Percentiles rank a stretch among this genome's conserved stretches.
Evolutionary conservation across 768 basidiomycete genomes (phyloP).

Genomic region (Agrocybe pediades): DNA sequence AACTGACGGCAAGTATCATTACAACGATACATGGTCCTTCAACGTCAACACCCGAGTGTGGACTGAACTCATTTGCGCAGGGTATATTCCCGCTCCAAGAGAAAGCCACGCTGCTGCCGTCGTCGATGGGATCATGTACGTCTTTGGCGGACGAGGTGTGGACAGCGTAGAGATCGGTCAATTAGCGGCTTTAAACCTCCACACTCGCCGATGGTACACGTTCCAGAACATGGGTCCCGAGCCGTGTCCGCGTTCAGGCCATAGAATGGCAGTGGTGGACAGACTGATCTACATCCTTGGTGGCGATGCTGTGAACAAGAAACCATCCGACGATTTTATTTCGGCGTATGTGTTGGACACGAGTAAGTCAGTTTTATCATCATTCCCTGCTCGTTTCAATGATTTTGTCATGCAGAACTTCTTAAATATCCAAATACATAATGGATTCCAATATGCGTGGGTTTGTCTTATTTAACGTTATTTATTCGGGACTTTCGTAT

Average conservation of each 20-base stretch:
- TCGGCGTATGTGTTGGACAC: constrained; percentile 2
- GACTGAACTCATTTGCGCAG: constrained; percentile 90
- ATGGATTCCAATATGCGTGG: background rate
- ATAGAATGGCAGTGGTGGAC: constrained; percentile 91
- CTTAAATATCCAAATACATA: constrained; percentile 5
- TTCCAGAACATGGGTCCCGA: constrained; percentile 98
- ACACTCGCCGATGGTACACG: constrained; percentile 98
- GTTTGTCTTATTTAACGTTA: background rate
- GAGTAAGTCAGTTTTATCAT: background rate
- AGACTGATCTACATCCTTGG: constrained; percentile 87
- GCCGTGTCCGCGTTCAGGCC: constrained; percentile 86
- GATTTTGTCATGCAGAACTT: background rate
- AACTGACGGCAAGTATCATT: constrained; percentile 93
- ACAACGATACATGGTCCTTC: constrained; percentile 96
- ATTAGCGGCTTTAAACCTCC: constrained; percentile 91
- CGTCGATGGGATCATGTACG: constrained; percentile 93
- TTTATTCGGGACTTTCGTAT: background rate
- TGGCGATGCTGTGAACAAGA: constrained; percentile 70
- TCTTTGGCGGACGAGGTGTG: constrained; percentile 94
- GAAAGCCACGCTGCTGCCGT: constrained; percentile 96
- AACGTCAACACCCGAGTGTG: constrained; percentile 76
- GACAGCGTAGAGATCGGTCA: constrained; percentile 94
- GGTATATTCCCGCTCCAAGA: constrained; percentile 89
- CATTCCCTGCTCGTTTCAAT: background rate
- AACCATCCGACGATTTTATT: background rate